These are phyloP conservation scores for Cucumis melo DNA, from an alignment of 306 rosid genomes.

Conservation along the genomic window DNA sequence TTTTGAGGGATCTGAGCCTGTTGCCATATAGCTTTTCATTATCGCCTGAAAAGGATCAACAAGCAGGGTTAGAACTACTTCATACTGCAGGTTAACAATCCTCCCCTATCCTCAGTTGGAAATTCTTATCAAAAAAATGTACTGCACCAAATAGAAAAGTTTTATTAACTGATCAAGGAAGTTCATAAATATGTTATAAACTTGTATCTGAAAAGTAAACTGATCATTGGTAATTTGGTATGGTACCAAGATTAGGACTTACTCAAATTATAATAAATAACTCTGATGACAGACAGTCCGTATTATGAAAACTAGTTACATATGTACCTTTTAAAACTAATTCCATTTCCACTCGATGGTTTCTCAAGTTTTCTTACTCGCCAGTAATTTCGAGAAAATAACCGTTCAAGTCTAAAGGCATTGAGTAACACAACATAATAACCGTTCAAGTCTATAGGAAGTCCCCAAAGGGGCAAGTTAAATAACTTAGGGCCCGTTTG, in stretches of 20 bases:
- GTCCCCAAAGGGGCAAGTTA: background rate
- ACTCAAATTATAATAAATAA: background rate
- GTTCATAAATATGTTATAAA: background rate
- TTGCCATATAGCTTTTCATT: constrained; percentile 71
- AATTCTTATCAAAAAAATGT: background rate
- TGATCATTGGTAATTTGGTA: background rate
- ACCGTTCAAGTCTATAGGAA: no score
- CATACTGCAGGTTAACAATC: background rate
- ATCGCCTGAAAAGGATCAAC: constrained; percentile 49
- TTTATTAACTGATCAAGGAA: background rate
- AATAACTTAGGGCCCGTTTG: no score
- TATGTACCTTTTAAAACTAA: background rate
- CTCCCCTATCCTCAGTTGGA: background rate
- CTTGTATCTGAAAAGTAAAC: background rate
- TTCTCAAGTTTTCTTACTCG: background rate
- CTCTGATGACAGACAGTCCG: background rate
- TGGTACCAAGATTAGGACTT: background rate
- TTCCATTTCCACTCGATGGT: background rate
- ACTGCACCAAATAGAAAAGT: background rate
- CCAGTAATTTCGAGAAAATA: background rate
- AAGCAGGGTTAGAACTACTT: background rate
- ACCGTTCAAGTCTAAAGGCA: background rate
- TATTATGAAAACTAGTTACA: background rate
- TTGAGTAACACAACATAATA: background rate
- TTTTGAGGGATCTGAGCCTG: constrained; percentile 56